phyloP scores from a whole-genome alignment of 2,329 filamentous ascomycete species.

The Penicillium paneum region DNA sequence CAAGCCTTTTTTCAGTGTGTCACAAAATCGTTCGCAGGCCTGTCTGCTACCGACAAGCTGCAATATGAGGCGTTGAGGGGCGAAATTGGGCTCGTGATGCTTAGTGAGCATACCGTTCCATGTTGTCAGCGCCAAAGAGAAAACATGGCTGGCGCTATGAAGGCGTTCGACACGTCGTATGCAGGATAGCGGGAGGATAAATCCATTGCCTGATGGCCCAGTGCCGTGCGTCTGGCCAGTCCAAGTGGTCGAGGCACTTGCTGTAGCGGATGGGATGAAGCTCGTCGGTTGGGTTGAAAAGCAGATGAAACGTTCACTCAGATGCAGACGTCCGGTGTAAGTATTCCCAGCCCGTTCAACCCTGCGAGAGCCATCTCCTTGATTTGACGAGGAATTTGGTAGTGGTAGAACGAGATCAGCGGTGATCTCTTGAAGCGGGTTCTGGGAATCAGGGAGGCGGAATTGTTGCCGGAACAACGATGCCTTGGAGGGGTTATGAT shows the following conservation, averaged over 20 bases:
- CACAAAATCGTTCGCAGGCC: conserved; percentile 92
- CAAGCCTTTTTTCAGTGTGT: conserved; percentile 86
- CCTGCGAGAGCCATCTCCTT: conserved; percentile 59
- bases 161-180: conserved; percentile 89
- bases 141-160: conserved; percentile 87
- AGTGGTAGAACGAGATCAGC: conserved; percentile 87
- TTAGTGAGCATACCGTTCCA: conserved; percentile 72
- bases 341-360: conserved; percentile 68
- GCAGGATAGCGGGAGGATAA: conserved; percentile 87
- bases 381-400: conserved; percentile 56
- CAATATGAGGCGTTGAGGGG: conserved; percentile 84
- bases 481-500: conserved; percentile 83
- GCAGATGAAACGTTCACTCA: conserved; percentile 92
- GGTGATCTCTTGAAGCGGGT: conserved; percentile 91
- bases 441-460: conserved; percentile 86
- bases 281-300: conserved; percentile 92
- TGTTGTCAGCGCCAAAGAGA: conserved; percentile 89
- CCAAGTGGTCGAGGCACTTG: conserved; percentile 75
- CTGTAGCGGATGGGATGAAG: conserved; percentile 76
- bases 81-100: conserved; percentile 55
- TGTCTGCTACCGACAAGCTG: conserved; percentile 85
- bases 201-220: conserved; percentile 90
- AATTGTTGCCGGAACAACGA: conserved; percentile 95
- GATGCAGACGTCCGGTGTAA: conserved; percentile 86
- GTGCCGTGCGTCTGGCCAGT: conserved; percentile 91